These are phyloP conservation scores for Colletotrichum cuscutae DNA, from an alignment of 2,329 filamentous ascomycete species.

Conservation along the genomic window DNA sequence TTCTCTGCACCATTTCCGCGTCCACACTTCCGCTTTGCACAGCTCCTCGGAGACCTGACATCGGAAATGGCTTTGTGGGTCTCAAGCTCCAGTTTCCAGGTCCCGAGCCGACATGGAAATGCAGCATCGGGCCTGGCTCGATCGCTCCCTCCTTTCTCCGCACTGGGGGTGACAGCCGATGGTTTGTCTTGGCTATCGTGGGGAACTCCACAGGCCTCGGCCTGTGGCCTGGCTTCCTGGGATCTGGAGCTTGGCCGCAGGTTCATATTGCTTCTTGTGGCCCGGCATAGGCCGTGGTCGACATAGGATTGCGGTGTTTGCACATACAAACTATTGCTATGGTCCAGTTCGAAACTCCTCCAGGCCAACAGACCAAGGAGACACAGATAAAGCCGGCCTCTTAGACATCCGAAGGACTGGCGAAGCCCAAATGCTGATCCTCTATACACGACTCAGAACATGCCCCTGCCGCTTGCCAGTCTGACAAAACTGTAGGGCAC, in stretches of 20 bases:
- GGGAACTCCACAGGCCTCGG: conserved; percentile 5
- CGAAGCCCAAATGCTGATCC: not conserved
- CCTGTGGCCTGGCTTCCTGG: not conserved
- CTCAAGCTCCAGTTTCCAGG: not conserved
- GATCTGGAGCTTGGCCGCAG: not conserved
- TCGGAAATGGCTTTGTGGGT: conserved; percentile 12
- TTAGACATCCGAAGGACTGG: not conserved
- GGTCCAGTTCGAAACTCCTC: not conserved
- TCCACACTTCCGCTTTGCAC: not conserved
- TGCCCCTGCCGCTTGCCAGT: conserved; percentile 68
- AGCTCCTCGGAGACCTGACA: not conserved
- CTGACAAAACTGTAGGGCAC: conserved; percentile 89
- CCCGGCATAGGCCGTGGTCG: not conserved
- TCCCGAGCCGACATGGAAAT: conserved; percentile 5
- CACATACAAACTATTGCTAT: not conserved
- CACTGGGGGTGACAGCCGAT: conserved; percentile 15
- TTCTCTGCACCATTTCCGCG: conserved; percentile 8
- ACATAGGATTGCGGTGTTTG: not conserved
- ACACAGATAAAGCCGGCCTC: not conserved
- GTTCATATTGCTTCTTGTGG: not conserved
- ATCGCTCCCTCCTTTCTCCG: conserved; percentile 21
- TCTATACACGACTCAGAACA: conserved; percentile 50
- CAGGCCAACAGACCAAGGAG: not conserved
- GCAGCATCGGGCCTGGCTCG: conserved; percentile 17
- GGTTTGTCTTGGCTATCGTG: conserved; percentile 16